Evolutionary conservation across 805 yeast genomes (phyloP), one percentile per base, ranked within the genome.

Genomic region (Metschnikowia kofuensis): DNA sequence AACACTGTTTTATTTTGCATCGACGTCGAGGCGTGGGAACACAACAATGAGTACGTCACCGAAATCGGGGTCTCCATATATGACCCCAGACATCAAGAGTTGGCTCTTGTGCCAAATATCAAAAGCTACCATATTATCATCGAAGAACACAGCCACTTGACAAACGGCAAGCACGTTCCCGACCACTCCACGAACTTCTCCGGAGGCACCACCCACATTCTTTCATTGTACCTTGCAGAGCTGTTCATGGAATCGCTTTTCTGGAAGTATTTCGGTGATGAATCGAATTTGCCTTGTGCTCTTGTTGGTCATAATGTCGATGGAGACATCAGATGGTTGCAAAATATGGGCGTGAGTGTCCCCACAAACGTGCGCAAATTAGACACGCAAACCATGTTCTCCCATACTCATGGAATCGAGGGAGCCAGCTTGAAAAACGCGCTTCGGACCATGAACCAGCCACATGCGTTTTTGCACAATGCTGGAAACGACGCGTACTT

Each of bases 401-500:
- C 43, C 7, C 27, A 53, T 30, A 45, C 59, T 12, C 45, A 61
- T 15, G 49, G 53, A 8, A 30, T 42, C 8, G 54, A 51, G 13
- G 64, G 62, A n/a, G 59, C 59, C 26, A 54, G 61, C 11, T 53
- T 62, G 14, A 53, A 62, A 7, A 59, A 59, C 9, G 52, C 58
- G 28, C 50, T 63, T 15, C 53, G 58, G 13, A 34, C 47, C 10
- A 45, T 55, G 35, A 50, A 50, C 8, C 57, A 62, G 21, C 66
- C 66, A 4, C 59, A 56, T 35, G 58, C 60, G 6, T 47, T 53
- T 38, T 55, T 63, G 42, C 67, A 63, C 49, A 63, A 63, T 38
- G 67, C 67, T 2, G 66, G 60, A 34, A 63, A 62, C 48, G 66
- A 63, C 35, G 66, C 67, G 4, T 62, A 62, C 51, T 63, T 51